Conservation (phyloP, 2,329 filamentous ascomycete species). For the Fusarium newnesense region DNA sequence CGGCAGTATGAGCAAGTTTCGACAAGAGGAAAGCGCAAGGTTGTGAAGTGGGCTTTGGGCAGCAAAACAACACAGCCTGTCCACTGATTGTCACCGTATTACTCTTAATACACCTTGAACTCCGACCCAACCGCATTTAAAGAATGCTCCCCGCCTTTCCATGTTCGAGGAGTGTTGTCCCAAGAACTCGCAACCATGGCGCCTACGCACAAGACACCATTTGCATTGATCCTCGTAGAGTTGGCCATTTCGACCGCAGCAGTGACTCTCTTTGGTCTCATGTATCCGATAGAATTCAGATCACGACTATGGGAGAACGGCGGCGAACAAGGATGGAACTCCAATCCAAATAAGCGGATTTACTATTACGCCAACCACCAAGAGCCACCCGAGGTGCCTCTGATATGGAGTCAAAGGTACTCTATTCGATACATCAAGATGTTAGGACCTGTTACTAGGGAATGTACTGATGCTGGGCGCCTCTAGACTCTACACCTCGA, state of each 20-base stretch:
- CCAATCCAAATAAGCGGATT: slow-evolving; percentile 43
- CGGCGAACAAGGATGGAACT: slow-evolving; percentile 46
- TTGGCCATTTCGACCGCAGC: slow-evolving; percentile 18
- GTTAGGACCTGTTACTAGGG: background rate
- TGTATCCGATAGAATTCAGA: slow-evolving; percentile 40
- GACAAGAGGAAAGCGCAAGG: background rate
- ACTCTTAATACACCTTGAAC: background rate
- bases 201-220: slow-evolving; percentile 9
- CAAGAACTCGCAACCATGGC: slow-evolving; percentile 12
- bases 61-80: background rate
- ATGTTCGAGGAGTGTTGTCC: background rate
- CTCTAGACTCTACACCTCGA: slow-evolving; percentile 43
- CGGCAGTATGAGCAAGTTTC: slow-evolving; percentile 51
- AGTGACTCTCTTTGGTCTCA: slow-evolving; percentile 37
- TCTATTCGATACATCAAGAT: no score
- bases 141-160: background rate
- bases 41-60: background rate
- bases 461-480: background rate
- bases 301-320: slow-evolving; percentile 44
- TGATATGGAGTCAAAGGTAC: slow-evolving; percentile 45
- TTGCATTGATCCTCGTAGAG: slow-evolving; percentile 32
- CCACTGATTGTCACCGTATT: background rate
- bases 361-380: slow-evolving; percentile 47
- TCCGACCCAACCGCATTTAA: slow-evolving; percentile 7
- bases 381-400: slow-evolving; percentile 43